Conservation (phyloP, 2,329 filamentous ascomycete species). For the Arthrobotrys sphaeroides region DNA sequence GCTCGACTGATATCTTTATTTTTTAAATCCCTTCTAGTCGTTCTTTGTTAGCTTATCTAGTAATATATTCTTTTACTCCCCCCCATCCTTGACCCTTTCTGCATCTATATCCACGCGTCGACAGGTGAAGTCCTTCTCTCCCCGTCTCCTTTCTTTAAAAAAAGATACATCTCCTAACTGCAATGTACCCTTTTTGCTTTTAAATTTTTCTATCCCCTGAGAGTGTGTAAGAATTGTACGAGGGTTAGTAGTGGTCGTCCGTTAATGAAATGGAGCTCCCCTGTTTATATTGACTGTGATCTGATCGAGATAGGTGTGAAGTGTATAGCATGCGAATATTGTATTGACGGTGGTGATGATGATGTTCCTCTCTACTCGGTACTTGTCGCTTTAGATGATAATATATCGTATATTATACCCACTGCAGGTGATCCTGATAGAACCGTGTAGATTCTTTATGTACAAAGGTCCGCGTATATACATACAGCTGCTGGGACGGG, state of each 20-base stretch:
- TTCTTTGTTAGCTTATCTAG: conserved; percentile 12
- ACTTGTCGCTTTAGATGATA: not conserved
- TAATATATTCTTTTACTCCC: conserved; percentile 10
- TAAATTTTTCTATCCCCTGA: not conserved
- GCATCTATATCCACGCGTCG: not conserved
- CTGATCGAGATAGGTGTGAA: no score
- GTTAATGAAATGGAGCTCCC: no score
- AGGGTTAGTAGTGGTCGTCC: not conserved
- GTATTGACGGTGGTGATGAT: not conserved
- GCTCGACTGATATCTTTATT: not conserved
- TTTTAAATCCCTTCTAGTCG: conserved; percentile 18
- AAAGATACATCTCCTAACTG: not conserved
- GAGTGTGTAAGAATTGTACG: not conserved
- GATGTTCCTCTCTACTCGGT: not conserved
- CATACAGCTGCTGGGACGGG: not conserved
- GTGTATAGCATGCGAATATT: not conserved
- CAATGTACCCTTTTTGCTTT: not conserved
- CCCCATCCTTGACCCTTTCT: not conserved
- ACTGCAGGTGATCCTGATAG: not conserved
- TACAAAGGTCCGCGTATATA: conserved; percentile 5
- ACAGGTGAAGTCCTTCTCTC: not conserved
- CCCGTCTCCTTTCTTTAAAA: not conserved
- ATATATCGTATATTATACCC: not conserved
- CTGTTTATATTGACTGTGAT: no score
- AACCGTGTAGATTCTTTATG: not conserved